Evolutionary conservation across 2,329 filamentous ascomycete species (phyloP).

Genomic region (Fusarium tuaranense): DNA sequence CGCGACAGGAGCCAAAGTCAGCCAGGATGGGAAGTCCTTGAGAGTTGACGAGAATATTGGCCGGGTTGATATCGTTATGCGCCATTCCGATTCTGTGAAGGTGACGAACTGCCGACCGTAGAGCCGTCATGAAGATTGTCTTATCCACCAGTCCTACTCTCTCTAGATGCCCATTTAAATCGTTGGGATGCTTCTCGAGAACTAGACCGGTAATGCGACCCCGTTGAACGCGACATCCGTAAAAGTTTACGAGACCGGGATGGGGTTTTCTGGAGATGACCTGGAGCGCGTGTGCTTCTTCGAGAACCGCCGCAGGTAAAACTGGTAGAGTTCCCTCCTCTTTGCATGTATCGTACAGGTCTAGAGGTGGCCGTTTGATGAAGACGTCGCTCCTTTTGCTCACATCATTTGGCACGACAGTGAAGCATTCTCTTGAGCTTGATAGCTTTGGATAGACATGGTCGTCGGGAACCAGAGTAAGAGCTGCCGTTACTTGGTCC

Average conservation of each 20-base stretch:
- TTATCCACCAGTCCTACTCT: neutral
- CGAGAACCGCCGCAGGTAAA: neutral
- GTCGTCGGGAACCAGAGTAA: neutral
- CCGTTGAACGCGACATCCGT: neutral
- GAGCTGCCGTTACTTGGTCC: neutral
- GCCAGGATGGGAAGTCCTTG: neutral
- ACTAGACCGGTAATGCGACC: neutral
- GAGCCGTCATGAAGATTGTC: neutral
- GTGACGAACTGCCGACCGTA: neutral
- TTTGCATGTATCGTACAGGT: neutral
- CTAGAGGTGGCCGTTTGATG: neutral
- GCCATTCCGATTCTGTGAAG: neutral
- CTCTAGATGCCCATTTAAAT: neutral
- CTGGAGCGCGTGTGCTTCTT: conserved; percentile 3
- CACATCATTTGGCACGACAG: neutral
- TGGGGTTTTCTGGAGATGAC: neutral
- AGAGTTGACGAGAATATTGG: conserved; percentile 3
- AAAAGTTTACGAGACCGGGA: conserved; percentile 3
- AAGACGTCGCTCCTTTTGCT: neutral
- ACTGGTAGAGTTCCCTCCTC: neutral
- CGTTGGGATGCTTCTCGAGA: conserved; percentile 1
- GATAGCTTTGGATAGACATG: neutral
- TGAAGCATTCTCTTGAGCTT: neutral
- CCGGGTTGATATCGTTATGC: conserved; percentile 7
- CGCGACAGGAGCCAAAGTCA: conserved; percentile 4